Conservation (phyloP, 2,329 filamentous ascomycete species). For the Sarocladium brachiariae region DNA sequence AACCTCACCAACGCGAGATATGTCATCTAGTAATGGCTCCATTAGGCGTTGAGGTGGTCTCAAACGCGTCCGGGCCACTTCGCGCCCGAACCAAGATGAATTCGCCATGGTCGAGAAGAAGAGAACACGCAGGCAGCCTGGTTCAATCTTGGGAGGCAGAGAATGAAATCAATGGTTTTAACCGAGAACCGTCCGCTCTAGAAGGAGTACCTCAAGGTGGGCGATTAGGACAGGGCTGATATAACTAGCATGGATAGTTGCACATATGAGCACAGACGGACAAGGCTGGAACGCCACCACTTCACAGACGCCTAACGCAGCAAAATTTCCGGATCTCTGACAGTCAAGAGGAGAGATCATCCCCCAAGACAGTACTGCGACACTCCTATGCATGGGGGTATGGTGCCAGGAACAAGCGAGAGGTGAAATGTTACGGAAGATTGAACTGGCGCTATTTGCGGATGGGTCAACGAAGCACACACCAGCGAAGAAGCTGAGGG, state of each 20-base stretch:
- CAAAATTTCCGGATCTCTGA: background rate
- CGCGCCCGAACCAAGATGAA: background rate
- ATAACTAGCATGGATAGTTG: background rate
- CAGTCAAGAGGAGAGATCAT: background rate
- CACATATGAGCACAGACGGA: background rate
- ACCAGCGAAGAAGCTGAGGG: background rate
- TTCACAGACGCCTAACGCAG: slow-evolving; percentile 1
- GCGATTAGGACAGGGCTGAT: slow-evolving; percentile 5
- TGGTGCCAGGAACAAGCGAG: background rate
- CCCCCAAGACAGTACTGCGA: background rate
- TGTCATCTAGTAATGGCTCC: background rate
- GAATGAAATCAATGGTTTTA: background rate
- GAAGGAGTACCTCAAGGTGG: background rate
- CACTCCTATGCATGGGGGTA: background rate
- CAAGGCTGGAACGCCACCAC: background rate
- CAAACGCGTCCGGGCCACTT: background rate
- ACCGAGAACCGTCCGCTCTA: background rate
- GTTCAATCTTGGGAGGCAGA: background rate
- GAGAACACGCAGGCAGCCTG: background rate
- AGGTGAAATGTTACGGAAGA: background rate
- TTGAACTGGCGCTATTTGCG: background rate
- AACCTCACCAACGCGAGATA: background rate
- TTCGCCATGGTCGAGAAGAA: background rate
- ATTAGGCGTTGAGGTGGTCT: background rate
- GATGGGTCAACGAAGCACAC: background rate